Base-by-base conservation (phyloP, 2,329 filamentous ascomycete species). In the Karstenula rhodostoma region DNA sequence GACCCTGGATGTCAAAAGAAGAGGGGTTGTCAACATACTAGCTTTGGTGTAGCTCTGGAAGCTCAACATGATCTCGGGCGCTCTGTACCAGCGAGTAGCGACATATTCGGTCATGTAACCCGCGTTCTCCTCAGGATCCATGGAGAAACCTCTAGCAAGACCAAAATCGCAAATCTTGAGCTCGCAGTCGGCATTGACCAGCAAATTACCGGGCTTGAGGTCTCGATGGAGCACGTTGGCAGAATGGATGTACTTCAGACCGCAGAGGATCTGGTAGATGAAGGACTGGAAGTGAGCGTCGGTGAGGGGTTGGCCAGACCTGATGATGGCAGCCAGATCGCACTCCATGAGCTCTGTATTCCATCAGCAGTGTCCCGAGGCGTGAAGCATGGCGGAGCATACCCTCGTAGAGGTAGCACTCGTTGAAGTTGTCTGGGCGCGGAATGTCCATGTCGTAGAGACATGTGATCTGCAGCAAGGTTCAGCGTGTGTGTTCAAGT, bases 11-110 rank as follows among this genome's bases (percentile, higher is more conserved):
- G 40, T 32, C 13, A 40, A 25, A 22, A 33, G 15, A 48, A 19
- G 23, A 42, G 51, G 35, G 22, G 56, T 27, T 56, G 1, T n/a
- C 25, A n/a, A 94, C 94, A 59, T 88, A 98, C 95, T 99, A 70
- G 95, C 95, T 93, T 99, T 99, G 73, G 95, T 99, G 81, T 99
- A 99, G 83, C 93, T 97, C 81, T 98, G 94, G 87, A 99, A 99
- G 84, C 93, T 97, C 79, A 99, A 84, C 95, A 99, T 99, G 72
- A 99, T 99, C 80, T 99, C 95, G 5, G 95, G 95, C 3, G 95
- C 95, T 81, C 95, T 90, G 80, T 99, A 99, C 95, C 95, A 99
- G 83, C 95, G 87, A 55, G 95, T 99, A 53, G 95, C 95, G 58
- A 99, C 95, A 75, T 99, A 99, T 81, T 99, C 95, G 12, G 95